Base-by-base conservation (phyloP, 2,329 filamentous ascomycete species). In the Fusarium siculi region DNA sequence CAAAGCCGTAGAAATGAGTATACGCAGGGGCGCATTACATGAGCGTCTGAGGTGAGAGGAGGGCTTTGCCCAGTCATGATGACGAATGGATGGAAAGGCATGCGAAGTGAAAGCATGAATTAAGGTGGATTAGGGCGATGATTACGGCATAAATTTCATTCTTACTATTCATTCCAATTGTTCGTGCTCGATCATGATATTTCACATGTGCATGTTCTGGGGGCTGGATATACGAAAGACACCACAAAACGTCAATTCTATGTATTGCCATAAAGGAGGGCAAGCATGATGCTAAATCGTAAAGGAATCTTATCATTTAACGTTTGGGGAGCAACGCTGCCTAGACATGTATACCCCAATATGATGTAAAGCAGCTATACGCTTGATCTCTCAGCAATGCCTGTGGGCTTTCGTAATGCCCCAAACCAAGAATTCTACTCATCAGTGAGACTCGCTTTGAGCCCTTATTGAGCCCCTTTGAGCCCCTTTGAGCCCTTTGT, bases 91-190 rank as follows among this genome's bases (percentile, higher is more conserved):
- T 47, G 36, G 68, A 62, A 63, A 56, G 34, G 42, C 49, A 55
- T 60, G 16, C 42, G 19, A 67, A 66, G 55, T 30, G 46, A 42
- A 37, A 37, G 42, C 30, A 71, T 60, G 36, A 52, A 36, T 19
- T 25, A 47, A 46, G 46, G 62, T 43, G 50, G 39, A 50, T 58
- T 59, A 55, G 32, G 66, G 61, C 49, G 39, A 73, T 44, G 66
- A 73, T 47, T 50, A 70, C 44, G 56, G 52, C 61, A 66, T 73
- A 67, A 52, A 55, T 49, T 58, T 73, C 43, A 72, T 74, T 71
- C 36, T 70, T 70, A 70, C 42, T 32, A 36, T 66, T 37, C 37
- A 54, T 52, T 52, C 30, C 8, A 25, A 52, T 52, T 11, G n/a
- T 25, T 36, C 30, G 9, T 36, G n/a, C 21, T 46, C 23, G 44